Conservation (phyloP, 2,329 filamentous ascomycete species). For the Hypoxylon rubiginosum region DNA sequence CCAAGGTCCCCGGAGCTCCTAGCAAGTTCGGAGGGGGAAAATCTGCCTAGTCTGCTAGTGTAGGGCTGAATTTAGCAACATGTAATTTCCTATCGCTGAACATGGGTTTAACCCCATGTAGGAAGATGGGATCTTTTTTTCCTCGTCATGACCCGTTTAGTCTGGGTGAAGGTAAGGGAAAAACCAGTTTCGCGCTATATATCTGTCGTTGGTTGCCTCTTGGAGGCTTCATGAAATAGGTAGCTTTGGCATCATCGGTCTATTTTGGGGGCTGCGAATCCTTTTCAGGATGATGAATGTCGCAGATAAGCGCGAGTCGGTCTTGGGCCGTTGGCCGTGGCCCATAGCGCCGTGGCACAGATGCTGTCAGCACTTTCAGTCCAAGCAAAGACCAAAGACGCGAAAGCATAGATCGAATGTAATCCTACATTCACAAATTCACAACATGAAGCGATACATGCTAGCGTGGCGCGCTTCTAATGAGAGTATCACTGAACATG, state of each 20-base stretch:
- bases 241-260: not conserved
- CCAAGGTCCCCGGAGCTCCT: constrained; percentile 2
- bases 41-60: constrained; percentile 41
- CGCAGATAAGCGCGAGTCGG: constrained; percentile 22
- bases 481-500: constrained; percentile 25
- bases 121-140: constrained; percentile 19
- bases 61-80: constrained; percentile 38
- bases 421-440: constrained; percentile 12
- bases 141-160: constrained; percentile 9
- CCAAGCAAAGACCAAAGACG: constrained; percentile 3
- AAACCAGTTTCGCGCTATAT: constrained; percentile 18
- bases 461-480: constrained; percentile 27
- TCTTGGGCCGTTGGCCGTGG: constrained; percentile 26
- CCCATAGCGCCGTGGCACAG: constrained; percentile 22
- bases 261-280: constrained; percentile 26
- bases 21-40: constrained; percentile 10
- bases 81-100: not conserved
- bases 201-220: constrained; percentile 29
- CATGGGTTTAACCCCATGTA: constrained; percentile 17
- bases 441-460: constrained; percentile 13
- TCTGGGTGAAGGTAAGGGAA: not conserved
- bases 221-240: not conserved
- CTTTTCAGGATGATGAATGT: constrained; percentile 23
- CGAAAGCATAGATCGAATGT: not conserved
- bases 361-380: constrained; percentile 34